Base-by-base conservation (phyloP, 306 rosid species). In the Casuarina equisetifolia region DNA sequence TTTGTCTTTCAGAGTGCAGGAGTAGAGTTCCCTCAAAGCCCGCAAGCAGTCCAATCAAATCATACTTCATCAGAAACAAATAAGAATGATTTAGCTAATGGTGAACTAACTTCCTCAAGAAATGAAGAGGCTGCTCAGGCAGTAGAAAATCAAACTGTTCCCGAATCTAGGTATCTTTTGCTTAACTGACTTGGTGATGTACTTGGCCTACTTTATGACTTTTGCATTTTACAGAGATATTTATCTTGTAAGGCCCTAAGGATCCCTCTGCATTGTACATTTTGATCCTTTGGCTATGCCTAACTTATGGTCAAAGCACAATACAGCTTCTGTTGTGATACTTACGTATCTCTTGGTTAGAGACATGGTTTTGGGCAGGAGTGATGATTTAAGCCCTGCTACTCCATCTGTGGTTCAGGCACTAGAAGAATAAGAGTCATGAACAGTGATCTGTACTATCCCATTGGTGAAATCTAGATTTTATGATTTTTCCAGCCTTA, bases 81-180 rank as follows among this genome's bases (percentile, higher is more conserved):
- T 77, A 81, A 76, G 48, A 82, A 71, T 19, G 70, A 74, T 66
- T 53, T 72, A 73, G 89, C 85, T 67, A 89, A 81, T 74, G 86
- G 91, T 73, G 94, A 90, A 82, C 79, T 61, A 80, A 84, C 79
- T 72, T 43, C 85, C 69, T 78, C 89, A 80, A 80, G 79, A 75
- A 83, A 71, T 77, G 93, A 92, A 80, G 57, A 10, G 57, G 85
- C 55, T 84, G 79, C 84, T 69, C 85, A 45, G 35, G 81, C 76
- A 77, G 87, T 80, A 32, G 96, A 94, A 77, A 70, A 92, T 52
- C 87, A 82, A 59, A 69, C 73, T 49, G 86, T 84, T 80, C 90
- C 98, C 43, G 97, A 94, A 80, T 89, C 97, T 67, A 90, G 97
- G 98, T 94, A 84, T 85, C 63, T 52, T 76, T 40, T 74, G 68